Evolutionary conservation across 345 rosid genomes (phyloP).

Genomic region (Cochlearia excelsa): DNA sequence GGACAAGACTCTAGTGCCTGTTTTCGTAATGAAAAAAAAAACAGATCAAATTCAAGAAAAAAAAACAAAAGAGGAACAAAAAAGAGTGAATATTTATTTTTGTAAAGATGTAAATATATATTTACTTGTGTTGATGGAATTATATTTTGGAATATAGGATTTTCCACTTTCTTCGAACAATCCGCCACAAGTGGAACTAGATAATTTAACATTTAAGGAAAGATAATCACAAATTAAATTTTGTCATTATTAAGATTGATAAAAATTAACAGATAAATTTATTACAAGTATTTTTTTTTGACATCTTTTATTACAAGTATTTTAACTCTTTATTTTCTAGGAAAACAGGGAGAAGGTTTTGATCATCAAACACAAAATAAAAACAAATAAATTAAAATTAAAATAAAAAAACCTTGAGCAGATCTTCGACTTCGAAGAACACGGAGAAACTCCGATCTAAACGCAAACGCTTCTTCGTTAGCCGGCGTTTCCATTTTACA

Average conservation of each 20-base stretch:
- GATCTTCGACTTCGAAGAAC: constrained; percentile 53
- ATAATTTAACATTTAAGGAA: no score
- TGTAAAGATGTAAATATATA: no score
- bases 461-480: not conserved
- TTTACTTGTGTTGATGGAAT: constrained; percentile 54
- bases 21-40: constrained; percentile 19
- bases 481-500: constrained; percentile 26
- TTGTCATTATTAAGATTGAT: no score
- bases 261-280: no score
- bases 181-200: constrained; percentile 57
- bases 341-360: no score
- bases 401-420: constrained; percentile 35
- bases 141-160: constrained; percentile 55
- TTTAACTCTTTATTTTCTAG: no score
- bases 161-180: constrained; percentile 47
- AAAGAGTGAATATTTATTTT: no score
- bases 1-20: constrained; percentile 83
- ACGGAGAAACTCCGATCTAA: constrained; percentile 54
- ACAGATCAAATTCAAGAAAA: constrained; percentile 2
- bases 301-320: no score
- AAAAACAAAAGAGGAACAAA: not conserved
- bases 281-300: no score
- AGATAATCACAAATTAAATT: no score
- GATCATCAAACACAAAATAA: no score
- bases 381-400: no score